Base-by-base conservation (phyloP, 139 green algal species). In the Bryopsis sp. region DNA sequence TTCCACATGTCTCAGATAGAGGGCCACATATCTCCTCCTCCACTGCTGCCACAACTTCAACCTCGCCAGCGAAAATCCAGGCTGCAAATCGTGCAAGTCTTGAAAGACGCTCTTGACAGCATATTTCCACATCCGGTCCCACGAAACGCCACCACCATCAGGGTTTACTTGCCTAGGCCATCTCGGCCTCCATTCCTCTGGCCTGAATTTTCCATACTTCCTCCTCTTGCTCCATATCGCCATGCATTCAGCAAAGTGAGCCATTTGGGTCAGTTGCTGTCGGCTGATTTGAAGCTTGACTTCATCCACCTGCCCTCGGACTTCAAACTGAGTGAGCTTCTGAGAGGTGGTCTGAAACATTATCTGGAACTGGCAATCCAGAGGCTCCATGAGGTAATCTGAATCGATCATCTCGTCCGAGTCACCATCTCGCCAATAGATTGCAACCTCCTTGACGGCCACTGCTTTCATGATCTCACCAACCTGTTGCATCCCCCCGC, bases 61-160 rank as follows among this genome's bases (percentile, higher is more conserved):
- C 1, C 71, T 2, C 31, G 48, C 50, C 67, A 68, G 31, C 48
- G 48, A 6, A 6, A 19, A 54, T 11, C 43, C 43, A 54, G 43
- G 43, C 43, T 54, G 43, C 15, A 54, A 19, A 19, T 26, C 19
- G 7, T 70, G 54, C 15, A 82, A 34, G 29, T 84, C 75, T 35
- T 74, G 57, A 57, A 86, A 59, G 28, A 78, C 70, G 28, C 77
- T 50, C 0, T 50, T 48, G 47, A 75, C 64, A 19, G 80, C 80
- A 58, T 84, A 86, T 39, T 72, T 66, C 80, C 80, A 86, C n/a
- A 86, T 73, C 29, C 75, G 67, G 54, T 4, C 1, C 78, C 78
- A 80, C 1, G 37, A 50, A n/a, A 73, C 73, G 2, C 61, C 39
- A 2, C 47, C 61, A 15, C 24, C 33, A 15, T 11, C 24, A 33